Conservation (phyloP, 2,329 filamentous ascomycete genomes). For the Epichloe gansuensis region DNA sequence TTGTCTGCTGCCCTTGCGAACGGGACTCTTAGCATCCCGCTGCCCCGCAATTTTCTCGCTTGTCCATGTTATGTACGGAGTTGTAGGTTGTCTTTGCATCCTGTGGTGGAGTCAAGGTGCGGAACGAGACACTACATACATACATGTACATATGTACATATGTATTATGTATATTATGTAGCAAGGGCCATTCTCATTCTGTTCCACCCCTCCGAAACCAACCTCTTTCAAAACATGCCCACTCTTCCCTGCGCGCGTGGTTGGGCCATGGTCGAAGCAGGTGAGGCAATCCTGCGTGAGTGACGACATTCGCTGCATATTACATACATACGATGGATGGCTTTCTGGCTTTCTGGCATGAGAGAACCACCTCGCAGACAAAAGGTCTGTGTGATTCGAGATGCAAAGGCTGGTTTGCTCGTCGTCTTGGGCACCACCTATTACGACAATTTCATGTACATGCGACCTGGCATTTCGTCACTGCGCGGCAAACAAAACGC, state of each 20-base stretch:
- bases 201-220: neutral
- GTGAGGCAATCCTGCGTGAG: neutral
- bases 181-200: neutral
- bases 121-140: neutral
- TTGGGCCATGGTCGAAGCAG: neutral
- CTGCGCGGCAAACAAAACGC: neutral
- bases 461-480: neutral
- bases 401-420: constrained; percentile 1
- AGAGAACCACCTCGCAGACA: neutral
- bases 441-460: neutral
- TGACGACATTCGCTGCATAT: neutral
- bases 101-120: neutral
- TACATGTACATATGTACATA: too few relatives aligned
- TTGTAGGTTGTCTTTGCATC: neutral
- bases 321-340: neutral
- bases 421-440: neutral
- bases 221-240: neutral
- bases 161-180: too few relatives aligned
- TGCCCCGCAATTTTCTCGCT: neutral
- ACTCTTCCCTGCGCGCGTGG: neutral
- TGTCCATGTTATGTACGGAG: neutral
- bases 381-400: neutral
- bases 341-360: neutral
- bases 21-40: neutral
- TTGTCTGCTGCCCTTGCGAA: neutral